Evolutionary conservation across 805 yeast species (phyloP).

Genomic region (Starmerella stellata): DNA sequence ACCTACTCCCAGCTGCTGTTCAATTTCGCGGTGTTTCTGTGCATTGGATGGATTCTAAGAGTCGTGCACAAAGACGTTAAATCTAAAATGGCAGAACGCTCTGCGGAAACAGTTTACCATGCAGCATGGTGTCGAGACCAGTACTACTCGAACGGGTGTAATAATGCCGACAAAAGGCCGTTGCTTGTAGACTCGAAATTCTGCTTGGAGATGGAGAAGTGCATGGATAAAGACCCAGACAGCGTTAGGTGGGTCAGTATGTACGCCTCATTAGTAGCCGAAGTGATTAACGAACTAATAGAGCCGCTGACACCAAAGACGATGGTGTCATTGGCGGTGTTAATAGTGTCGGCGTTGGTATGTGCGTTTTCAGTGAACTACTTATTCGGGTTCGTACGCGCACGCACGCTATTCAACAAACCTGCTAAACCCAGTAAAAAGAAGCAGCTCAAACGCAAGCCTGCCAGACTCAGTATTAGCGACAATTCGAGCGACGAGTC

Average conservation of each 20-base stretch:
- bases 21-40: constrained; percentile 33
- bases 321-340: neutral
- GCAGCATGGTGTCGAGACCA: constrained; percentile 49
- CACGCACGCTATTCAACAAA: constrained; percentile 6
- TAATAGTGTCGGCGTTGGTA: constrained; percentile 1
- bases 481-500: neutral
- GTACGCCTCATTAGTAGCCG: constrained; percentile 65
- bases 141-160: constrained; percentile 52
- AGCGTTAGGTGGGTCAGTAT: constrained; percentile 42
- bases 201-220: constrained; percentile 56
- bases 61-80: constrained; percentile 51
- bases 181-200: constrained; percentile 37
- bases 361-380: constrained; percentile 8
- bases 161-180: constrained; percentile 41
- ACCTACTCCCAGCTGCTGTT: constrained; percentile 47
- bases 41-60: constrained; percentile 31
- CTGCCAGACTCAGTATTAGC: neutral
- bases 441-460: neutral
- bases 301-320: constrained; percentile 35
- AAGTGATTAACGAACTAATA: constrained; percentile 54
- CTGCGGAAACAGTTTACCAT: constrained; percentile 37
- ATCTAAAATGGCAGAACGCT: constrained; percentile 39
- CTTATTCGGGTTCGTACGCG: constrained; percentile 13
- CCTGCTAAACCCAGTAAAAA: neutral
- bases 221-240: constrained; percentile 64